Evolutionary conservation across 352 stramenopile genomes (phyloP), one percentile per base, ranked within the genome.

Genomic region (Phytophthora cryptogea): DNA sequence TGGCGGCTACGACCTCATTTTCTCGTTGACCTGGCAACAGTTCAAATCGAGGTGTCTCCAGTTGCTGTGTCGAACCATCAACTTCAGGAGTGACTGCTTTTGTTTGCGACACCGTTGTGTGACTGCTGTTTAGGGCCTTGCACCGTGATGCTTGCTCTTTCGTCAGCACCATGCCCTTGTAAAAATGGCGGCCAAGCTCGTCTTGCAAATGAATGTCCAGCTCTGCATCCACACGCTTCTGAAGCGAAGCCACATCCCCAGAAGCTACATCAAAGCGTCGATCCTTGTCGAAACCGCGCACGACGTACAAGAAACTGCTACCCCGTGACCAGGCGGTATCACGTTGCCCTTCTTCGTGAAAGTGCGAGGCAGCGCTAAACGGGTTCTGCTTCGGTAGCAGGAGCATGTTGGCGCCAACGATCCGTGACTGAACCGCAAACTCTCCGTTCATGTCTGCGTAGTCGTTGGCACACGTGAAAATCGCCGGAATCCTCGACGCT

Each of bases 381-480:
- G 83, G 78, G 45, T 91, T 93, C 42, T 89, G 74, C 65, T 83
- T 75, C 0, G 81, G 81, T 7, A 90, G 36, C 8, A 90, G 49
- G 36, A 86, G 47, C 70, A 91, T 81, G 2, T 86, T 81, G 16
- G 78, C 69, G 0, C 80, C 79, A 23, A 93, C n/a, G 10, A 90
- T 56, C 0, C 78, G 76, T 13, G 77, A 86, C 41, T 89, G 81
- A 17, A 91, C 66, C 0, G 74, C 83, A 45, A 93, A 91, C 60
- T 92, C 83, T 26, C 83, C 78, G 36, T 85, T 93, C 78, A 91
- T 83, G 27, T 90, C 83, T 11, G 79, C 78, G 40, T 90, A 92
- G 53, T 89, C 81, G 48, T 90, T 91, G 2, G 83, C 83, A 32
- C 83, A 92, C 16, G 83, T 86, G 56, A 92, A 92, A 40, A 90